Evolutionary conservation across 495 filamentous ascomycete species (phyloP).

Genomic region (Neurospora cerealis): DNA sequence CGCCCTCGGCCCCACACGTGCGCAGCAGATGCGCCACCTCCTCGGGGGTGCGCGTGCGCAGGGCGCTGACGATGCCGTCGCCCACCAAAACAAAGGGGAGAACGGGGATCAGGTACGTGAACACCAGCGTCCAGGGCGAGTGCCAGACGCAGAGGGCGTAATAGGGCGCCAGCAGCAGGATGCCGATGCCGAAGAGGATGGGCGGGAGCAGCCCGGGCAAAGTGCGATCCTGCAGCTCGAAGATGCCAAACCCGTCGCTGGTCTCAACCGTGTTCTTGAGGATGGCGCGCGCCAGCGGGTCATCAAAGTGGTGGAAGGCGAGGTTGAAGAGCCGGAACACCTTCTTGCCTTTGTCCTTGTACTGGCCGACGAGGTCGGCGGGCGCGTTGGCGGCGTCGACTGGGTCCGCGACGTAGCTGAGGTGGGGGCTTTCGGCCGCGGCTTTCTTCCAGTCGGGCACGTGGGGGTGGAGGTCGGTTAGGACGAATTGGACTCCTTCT

Average conservation of each 20-base stretch:
- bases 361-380: slow-evolving; percentile 25
- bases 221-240: slow-evolving; percentile 59
- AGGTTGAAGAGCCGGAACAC: slow-evolving; percentile 62
- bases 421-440: slow-evolving; percentile 32
- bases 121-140: slow-evolving; percentile 47
- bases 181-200: slow-evolving; percentile 41
- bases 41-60: slow-evolving; percentile 53
- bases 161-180: slow-evolving; percentile 45
- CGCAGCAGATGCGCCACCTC: slow-evolving; percentile 51
- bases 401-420: slow-evolving; percentile 45
- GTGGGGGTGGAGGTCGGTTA: slow-evolving; percentile 63
- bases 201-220: slow-evolving; percentile 44
- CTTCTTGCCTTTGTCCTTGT: slow-evolving; percentile 28
- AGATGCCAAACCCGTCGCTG: slow-evolving; percentile 37
- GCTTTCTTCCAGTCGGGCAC: slow-evolving; percentile 48
- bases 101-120: slow-evolving; percentile 53
- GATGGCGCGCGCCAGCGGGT: slow-evolving; percentile 46
- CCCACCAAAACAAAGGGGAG: slow-evolving; percentile 54
- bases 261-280: slow-evolving; percentile 52
- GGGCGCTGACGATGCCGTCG: slow-evolving; percentile 55
- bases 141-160: slow-evolving; percentile 43
- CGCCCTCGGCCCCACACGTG: slow-evolving; percentile 34
- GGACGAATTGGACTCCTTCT: slow-evolving; percentile 45
- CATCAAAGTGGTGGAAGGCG: slow-evolving; percentile 69
- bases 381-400: slow-evolving; percentile 55